Base-by-base conservation (phyloP, 768 basidiomycete species). In the Kwoniella heveanensis region DNA sequence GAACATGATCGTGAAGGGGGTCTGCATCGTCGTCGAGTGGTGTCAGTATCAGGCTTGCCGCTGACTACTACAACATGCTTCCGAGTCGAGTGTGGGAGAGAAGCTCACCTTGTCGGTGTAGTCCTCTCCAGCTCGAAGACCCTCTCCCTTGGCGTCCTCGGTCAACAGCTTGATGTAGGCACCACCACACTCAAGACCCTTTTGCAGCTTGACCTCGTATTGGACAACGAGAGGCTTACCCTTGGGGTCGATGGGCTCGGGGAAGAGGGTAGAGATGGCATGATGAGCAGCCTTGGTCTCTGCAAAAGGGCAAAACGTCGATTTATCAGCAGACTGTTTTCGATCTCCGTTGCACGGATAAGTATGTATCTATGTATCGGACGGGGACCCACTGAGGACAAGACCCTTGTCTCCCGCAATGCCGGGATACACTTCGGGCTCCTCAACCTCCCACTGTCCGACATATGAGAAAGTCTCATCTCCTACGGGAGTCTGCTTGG, bases 131-230 rank as follows among this genome's bases (percentile, higher is more conserved):
- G 76, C 74, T 39, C 73, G 58, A 15, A 79, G 57, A 55, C 77
- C 79, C 54, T 71, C 65, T 12, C 67, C 74, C 44, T 70, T 72
- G n/a, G 67, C 74, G 39, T 59, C 68, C 62, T 82, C 82, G 17
- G 79, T 77, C 32, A 99, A 86, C 60, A 98, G 87, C 82, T 98
- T 99, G 83, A 98, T 83, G 83, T 99, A 99, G 39, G 96, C 96
- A 83, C 96, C 96, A 81, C 96, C 96, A 74, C 96, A 98, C 82
- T 96, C 96, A 52, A 96, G 91, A 47, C 95, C 94, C 82, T 97
- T 93, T 84, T 99, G 94, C 81, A 96, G 93, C 83, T 98, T 95
- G 83, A 96, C 96, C 80, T 99, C 96, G 76, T 99, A 99, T 79
- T 96, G 93, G 21, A 98, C 89, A 69, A 98, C 93, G 49, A 98